phyloP scores from a whole-genome alignment of 345 rosid species.

The Boechera retrofracta region DNA sequence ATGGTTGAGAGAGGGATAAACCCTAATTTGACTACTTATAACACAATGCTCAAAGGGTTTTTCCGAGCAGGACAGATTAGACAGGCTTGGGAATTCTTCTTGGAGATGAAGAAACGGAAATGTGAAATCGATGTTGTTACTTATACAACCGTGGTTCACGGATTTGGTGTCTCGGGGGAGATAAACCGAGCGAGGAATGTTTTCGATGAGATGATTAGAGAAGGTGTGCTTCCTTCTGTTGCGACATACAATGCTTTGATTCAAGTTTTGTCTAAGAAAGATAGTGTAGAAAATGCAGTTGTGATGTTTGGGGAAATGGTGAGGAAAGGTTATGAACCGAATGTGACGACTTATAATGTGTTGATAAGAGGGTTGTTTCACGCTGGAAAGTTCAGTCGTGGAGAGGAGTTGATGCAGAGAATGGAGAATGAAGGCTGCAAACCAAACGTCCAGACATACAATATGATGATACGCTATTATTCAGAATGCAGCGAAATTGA shows the following conservation, averaged over 20 bases:
- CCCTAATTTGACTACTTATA: conserved; percentile 70
- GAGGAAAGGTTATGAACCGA: conserved; percentile 75
- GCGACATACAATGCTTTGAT: conserved; percentile 86
- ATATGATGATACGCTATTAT: conserved; percentile 69
- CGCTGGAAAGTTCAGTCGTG: conserved; percentile 65
- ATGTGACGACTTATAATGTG: conserved; percentile 68
- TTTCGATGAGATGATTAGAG: conserved; percentile 70
- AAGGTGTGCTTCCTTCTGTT: conserved; percentile 85
- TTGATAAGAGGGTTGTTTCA: conserved; percentile 86
- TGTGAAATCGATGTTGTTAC: conserved; percentile 80
- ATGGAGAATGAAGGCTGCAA: conserved; percentile 70
- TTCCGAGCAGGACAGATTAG: conserved; percentile 76
- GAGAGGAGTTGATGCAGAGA: conserved; percentile 63
- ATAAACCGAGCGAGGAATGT: conserved; percentile 63
- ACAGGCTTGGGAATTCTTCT: conserved; percentile 81
- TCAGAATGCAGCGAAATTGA: conserved; percentile 77
- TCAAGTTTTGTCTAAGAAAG: conserved; percentile 92
- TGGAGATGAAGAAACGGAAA: conserved; percentile 87
- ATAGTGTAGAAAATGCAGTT: conserved; percentile 74
- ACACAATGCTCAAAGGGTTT: conserved; percentile 81
- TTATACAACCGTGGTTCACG: conserved; percentile 78
- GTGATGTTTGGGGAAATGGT: conserved; percentile 76
- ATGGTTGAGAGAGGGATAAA: conserved; percentile 75
- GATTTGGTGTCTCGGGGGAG: conserved; percentile 82
- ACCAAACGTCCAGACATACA: conserved; percentile 83